Percentiles rank a stretch among this genome's conserved stretches.
Evolutionary conservation across 2,329 filamentous ascomycete species (phyloP).

Genomic region (Daldinia sp.): DNA sequence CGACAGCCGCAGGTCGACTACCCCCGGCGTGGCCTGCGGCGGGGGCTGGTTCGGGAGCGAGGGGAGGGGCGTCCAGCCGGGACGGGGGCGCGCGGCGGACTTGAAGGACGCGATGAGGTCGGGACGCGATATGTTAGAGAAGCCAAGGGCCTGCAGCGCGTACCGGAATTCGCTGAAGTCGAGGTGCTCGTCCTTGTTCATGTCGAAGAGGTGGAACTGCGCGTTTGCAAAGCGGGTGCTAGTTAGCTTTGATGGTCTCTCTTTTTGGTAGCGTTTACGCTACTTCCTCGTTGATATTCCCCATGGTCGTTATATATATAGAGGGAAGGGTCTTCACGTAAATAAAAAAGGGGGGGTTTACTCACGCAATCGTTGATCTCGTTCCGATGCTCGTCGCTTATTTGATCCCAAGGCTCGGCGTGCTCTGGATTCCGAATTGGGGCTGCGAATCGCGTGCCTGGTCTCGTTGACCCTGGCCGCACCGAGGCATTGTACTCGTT

Average conservation of each 20-base stretch:
- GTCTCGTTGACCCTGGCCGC: conserved; percentile 48
- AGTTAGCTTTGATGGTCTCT: conserved; percentile 26
- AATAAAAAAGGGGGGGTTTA: conserved; percentile 44
- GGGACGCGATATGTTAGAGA: conserved; percentile 82
- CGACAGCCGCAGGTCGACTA: conserved; percentile 77
- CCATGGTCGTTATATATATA: neutral
- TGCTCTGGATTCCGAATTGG: conserved; percentile 50
- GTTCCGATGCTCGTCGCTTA: conserved; percentile 90
- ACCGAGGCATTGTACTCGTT: conserved; percentile 51
- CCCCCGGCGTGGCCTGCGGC: conserved; percentile 66
- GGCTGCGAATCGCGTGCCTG: conserved; percentile 49
- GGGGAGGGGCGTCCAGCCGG: conserved; percentile 63
- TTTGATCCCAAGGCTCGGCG: conserved; percentile 55
- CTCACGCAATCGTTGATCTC: conserved; percentile 94
- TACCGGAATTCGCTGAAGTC: conserved; percentile 99
- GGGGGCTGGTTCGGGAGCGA: conserved; percentile 58
- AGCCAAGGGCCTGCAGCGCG: conserved; percentile 93
- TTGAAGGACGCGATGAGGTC: conserved; percentile 87
- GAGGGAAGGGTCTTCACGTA: neutral
- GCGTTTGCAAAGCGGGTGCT: neutral
- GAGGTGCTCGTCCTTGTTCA: conserved; percentile 92
- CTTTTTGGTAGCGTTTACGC: neutral
- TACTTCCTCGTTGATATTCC: neutral
- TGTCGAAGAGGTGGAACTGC: conserved; percentile 94
- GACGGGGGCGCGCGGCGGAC: conserved; percentile 80